Base-by-base conservation (phyloP, 768 basidiomycete genomes). In the Harrya chromipes region DNA sequence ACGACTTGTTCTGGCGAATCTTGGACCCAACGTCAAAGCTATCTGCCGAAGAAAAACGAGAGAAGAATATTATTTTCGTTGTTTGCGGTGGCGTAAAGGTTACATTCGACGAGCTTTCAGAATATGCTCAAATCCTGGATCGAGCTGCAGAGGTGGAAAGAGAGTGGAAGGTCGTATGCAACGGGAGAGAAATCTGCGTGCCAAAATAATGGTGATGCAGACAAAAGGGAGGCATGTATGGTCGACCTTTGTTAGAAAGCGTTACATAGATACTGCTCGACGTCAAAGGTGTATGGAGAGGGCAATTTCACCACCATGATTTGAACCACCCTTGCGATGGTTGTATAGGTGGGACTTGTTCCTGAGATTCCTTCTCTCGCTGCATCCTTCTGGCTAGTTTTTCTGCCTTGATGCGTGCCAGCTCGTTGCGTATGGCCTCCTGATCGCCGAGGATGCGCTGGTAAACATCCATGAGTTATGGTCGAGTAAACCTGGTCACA, bases 361-460 rank as follows among this genome's bases (percentile, higher is more conserved):
- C 59, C 26, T 26, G 42, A 49, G 68, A 57, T 52, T 72, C 73
- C 56, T 55, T 77, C 63, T 76, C 73, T 47, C 74, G 71, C 38
- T 79, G 73, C 35, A 72, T 65, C 50, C 61, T 73, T 44, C 66
- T 65, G 41, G 72, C 70, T 5, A 79, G 72, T 49, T 78, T 79
- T 56, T 84, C 80, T 4, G 81, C 78, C 56, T 82, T 85, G 54
- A 90, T 85, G 52, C 85, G 79, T 26, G 82, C 82, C 40, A 90
- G 67, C 62, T 90, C 88, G 53, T 79, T 81, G 49, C 81, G 77
- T 17, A 90, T 72, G 27, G 78, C 79, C 39, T 70, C 74, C 52
- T 85, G 82, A 58, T 88, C 83, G 21, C 78, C 82, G 4, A 87
- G 87, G 36, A 90, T 67, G 43, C 70, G 73, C 82, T 88, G 40